A percentile compares a stretch with the other conserved stretches of the same genome.
Evolutionary conservation across 345 rosid species (phyloP).

Genomic region (Syzygium aqueum): DNA sequence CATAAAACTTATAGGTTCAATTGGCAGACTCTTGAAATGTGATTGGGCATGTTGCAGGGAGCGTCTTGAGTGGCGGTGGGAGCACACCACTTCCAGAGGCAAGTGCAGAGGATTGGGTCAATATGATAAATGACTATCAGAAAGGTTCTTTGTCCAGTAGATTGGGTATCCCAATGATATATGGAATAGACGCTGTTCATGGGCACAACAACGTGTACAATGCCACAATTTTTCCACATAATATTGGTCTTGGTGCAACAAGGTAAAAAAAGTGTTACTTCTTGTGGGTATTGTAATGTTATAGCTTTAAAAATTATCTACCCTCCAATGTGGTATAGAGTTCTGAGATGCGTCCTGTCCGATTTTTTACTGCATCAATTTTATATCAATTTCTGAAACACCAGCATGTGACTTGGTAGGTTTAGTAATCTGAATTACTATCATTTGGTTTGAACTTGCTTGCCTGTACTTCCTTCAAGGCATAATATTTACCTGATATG

Average conservation of each 20-base stretch:
- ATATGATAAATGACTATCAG: slow-evolving; percentile 65
- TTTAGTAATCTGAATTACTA: background rate
- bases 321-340: background rate
- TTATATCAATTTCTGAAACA: background rate
- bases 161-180: slow-evolving; percentile 84
- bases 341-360: background rate
- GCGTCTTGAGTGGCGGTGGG: slow-evolving; percentile 87
- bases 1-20: background rate
- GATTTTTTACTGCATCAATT: background rate
- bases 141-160: slow-evolving; percentile 65
- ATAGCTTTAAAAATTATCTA: background rate
- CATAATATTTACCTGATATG: background rate
- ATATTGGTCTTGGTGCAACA: slow-evolving; percentile 87
- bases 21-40: background rate
- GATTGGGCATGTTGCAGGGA: slow-evolving; percentile 29
- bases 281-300: background rate
- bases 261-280: slow-evolving; percentile 26
- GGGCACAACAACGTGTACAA: slow-evolving; percentile 89
- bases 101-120: slow-evolving; percentile 60
- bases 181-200: slow-evolving; percentile 94
- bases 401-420: background rate
- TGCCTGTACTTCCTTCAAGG: background rate
- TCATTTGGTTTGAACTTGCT: background rate
- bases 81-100: slow-evolving; percentile 72
- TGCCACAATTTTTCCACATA: slow-evolving; percentile 88